Evolutionary conservation across 257 asterid genomes (phyloP).

Genomic region (Scutellaria minor): DNA sequence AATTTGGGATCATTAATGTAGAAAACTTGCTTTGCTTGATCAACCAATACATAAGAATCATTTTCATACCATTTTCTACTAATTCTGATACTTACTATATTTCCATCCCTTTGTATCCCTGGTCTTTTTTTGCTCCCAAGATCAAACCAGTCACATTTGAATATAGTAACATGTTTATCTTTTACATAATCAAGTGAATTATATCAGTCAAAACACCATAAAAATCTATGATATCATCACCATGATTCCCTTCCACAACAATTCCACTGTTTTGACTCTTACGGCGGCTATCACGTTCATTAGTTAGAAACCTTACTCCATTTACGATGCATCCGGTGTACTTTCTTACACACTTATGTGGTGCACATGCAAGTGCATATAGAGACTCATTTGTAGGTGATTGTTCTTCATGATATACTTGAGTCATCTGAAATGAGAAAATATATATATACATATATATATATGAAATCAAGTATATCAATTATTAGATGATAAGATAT

Average conservation of each 20-base stretch:
- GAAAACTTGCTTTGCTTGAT: too few species aligned
- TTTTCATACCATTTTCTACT: conserved; percentile 1
- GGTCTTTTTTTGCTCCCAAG: not conserved
- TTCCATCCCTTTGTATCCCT: not conserved
- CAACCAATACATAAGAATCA: too few species aligned
- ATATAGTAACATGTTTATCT: not conserved
- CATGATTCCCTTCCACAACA: not conserved
- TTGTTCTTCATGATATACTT: not conserved
- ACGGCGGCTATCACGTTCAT: too few species aligned
- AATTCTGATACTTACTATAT: not conserved
- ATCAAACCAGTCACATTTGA: conserved; percentile 6
- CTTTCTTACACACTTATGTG: conserved; percentile 1
- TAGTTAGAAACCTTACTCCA: too few species aligned
- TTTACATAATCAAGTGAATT: too few species aligned
- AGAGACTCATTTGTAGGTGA: not conserved
- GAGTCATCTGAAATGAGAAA: not conserved
- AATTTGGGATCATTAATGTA: too few species aligned
- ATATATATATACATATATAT: too few species aligned
- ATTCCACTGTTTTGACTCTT: not conserved
- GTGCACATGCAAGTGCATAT: not conserved
- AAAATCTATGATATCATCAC: not conserved
- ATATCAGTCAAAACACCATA: not conserved
- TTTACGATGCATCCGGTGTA: not conserved
- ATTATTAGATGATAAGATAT: too few species aligned
- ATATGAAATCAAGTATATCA: not conserved